Percentiles rank a stretch among this genome's conserved stretches.
phyloP scores from a whole-genome alignment of 139 green algal species.

The Closterium sp. region DNA sequence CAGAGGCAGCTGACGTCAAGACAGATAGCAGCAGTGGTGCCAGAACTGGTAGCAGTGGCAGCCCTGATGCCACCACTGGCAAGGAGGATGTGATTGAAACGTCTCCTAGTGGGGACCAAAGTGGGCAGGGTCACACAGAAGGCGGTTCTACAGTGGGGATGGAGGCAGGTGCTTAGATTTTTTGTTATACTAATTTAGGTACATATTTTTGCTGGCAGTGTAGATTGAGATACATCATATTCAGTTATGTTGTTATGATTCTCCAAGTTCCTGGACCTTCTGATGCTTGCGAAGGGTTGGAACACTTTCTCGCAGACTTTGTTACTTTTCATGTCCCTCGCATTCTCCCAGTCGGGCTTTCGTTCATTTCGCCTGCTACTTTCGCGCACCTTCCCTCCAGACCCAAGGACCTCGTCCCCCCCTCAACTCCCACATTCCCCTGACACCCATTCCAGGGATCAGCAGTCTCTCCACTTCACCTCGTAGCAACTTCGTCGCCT shows the following conservation, averaged over 20 bases:
- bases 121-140: no score
- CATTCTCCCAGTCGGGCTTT: not conserved
- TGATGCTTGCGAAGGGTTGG: no score
- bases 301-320: not conserved
- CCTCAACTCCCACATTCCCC: not conserved
- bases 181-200: no score
- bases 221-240: no score
- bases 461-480: not conserved
- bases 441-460: no score
- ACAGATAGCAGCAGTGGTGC: not conserved
- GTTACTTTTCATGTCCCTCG: no score
- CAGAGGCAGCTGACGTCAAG: not conserved
- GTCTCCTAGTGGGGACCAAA: not conserved
- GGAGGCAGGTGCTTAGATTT: not conserved
- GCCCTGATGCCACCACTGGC: no score
- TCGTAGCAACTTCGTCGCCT: not conserved
- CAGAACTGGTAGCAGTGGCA: not conserved
- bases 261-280: no score
- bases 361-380: not conserved
- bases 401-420: no score
- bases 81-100: not conserved
- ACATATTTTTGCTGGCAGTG: no score
- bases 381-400: not conserved
- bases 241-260: no score
- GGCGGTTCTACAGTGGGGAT: not conserved